Evolutionary conservation across 225 moss, liverwort and hornwort species (phyloP), one percentile per base, ranked within the genome.

Genomic region (Rhytidiadelphus loreus): DNA sequence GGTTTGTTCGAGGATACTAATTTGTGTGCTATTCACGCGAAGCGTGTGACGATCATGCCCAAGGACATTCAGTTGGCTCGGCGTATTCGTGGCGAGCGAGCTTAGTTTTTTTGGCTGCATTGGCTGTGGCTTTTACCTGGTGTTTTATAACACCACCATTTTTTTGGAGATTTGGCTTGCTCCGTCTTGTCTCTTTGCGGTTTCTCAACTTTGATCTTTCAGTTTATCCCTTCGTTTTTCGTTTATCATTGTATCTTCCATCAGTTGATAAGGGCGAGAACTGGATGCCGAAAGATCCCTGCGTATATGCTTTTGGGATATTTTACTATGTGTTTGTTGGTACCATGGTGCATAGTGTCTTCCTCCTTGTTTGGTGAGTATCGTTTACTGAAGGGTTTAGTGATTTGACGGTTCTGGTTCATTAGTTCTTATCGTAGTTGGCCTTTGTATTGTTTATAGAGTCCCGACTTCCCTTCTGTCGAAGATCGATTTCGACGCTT

Each of bases 251-350:
- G 21, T 22, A 12, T 66, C 4, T 3, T 66, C 12, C 21, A 4
- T 0, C 17, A 11, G 37, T 66, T 37, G 2, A n/a, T n/a, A n/a
- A 33, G 17, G 64, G 0, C 20, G 1, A 0, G 4, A 9, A 5
- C 2, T 64, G 64, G 33, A 5, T 3, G 65, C 6, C 37, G 6
- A 2, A 0, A 35, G 0, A 20, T 65, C 20, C 3, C 11, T 37
- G 11, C 5, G 11, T 3, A 16, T 19, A 61, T 29, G 61, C 0
- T 2, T 18, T 20, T 0, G 11, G 5, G 14, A 61, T 13, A 25
- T 25, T 5, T 5, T 33, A 1, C 29, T 12, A 6, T 2, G 0
- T 19, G 7, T 24, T 7, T 69, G 7, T 24, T 39, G 13, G 2
- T 64, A 9, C 33, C 2, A 0, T 16, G 4, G 2, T n/a, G n/a